Conservation (phyloP, 148 eudicot genomes). For the Spergularia marina region DNA sequence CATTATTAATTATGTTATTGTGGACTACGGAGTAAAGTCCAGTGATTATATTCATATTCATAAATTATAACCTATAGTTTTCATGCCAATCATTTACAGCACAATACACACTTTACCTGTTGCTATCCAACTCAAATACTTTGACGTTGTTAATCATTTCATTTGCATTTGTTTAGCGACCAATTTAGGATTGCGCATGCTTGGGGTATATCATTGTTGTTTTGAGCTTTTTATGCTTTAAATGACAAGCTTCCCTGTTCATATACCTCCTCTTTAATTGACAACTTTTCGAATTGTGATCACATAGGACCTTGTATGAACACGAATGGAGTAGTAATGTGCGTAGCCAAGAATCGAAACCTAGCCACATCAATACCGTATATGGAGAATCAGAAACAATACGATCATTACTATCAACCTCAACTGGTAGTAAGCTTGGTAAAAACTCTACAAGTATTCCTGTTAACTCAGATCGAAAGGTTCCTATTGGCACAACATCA, state of each 20-base stretch:
- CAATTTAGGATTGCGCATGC: slow-evolving; percentile 22
- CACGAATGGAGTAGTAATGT: too few relatives aligned
- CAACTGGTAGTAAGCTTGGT: background rate
- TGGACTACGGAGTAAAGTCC: background rate
- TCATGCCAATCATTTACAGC: slow-evolving; percentile 13
- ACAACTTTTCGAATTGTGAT: too few relatives aligned
- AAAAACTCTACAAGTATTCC: background rate
- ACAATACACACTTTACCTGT: slow-evolving; percentile 1
- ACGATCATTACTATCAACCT: background rate
- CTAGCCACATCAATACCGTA: background rate
- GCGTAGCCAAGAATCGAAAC: background rate
- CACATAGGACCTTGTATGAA: background rate
- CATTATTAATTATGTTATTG: background rate
- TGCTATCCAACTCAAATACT: slow-evolving; percentile 18
- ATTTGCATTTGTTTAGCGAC: background rate
- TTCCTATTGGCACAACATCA: too few relatives aligned
- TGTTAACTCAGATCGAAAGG: too few relatives aligned
- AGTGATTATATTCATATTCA: too few relatives aligned
- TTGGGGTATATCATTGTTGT: slow-evolving; percentile 15
- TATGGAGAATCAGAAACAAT: too few relatives aligned
- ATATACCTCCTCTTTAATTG: background rate
- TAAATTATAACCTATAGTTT: background rate
- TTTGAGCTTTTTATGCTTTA: slow-evolving; percentile 10
- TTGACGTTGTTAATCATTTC: slow-evolving; percentile 8
- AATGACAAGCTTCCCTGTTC: slow-evolving; percentile 1